Conservation (phyloP, 805 yeast species). For the Pichia rugopelliculosa region DNA sequence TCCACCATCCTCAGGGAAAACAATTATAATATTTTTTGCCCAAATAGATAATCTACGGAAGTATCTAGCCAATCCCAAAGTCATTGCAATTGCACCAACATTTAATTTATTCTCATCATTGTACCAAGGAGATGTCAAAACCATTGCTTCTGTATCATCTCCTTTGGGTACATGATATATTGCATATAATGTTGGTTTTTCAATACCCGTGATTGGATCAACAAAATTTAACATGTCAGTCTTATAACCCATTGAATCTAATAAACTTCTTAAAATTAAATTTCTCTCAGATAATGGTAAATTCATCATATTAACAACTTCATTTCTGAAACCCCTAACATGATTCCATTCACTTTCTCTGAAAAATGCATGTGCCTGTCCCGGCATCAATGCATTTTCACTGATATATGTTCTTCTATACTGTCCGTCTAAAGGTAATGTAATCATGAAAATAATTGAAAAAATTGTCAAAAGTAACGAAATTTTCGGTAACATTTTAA, state of each 20-base stretch:
- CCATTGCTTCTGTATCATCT: constrained; percentile 93
- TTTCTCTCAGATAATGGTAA: constrained; percentile 34
- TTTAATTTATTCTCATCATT: constrained; percentile 60
- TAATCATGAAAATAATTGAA: constrained; percentile 53
- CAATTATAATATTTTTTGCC: constrained; percentile 90
- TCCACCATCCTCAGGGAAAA: constrained; percentile 67
- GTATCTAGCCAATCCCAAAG: constrained; percentile 68
- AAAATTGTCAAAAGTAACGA: constrained; percentile 35
- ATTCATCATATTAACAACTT: constrained; percentile 35
- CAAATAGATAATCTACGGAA: constrained; percentile 83
- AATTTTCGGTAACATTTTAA: constrained; percentile 35
- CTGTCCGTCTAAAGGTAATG: constrained; percentile 75
- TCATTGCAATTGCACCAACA: constrained; percentile 72
- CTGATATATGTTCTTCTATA: constrained; percentile 79
- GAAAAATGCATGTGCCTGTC: constrained; percentile 87
- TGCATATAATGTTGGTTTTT: constrained; percentile 47
- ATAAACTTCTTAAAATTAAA: constrained; percentile 45
- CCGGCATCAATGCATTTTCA: constrained; percentile 95
- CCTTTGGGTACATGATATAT: constrained; percentile 90
- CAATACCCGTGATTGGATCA: constrained; percentile 15
- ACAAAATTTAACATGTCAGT: constrained; percentile 36
- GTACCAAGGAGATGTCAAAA: constrained; percentile 80
- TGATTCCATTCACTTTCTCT: constrained; percentile 93
- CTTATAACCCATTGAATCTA: constrained; percentile 65
- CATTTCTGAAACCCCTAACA: constrained; percentile 74